Conservation (phyloP, 441 rosid genomes). For the Capsella rubella region DNA sequence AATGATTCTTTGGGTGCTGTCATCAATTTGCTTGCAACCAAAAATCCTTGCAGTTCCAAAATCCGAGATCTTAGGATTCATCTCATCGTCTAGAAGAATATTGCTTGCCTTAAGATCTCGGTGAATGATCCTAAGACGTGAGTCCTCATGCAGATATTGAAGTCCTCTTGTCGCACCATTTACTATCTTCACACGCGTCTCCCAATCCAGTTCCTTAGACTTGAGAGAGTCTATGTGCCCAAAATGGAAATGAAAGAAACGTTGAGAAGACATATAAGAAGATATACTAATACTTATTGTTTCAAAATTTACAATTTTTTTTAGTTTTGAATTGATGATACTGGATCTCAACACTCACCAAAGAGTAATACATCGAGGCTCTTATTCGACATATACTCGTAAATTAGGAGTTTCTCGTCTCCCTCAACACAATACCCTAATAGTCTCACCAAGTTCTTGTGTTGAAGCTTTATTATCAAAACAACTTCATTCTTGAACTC, state of each 20-base stretch:
- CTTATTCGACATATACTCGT: conserved; percentile 7
- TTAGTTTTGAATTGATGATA: not conserved
- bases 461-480: conserved; percentile 62
- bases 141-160: conserved; percentile 54
- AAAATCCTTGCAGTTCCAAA: conserved; percentile 58
- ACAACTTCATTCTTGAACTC: conserved; percentile 64
- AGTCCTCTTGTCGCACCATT: conserved; percentile 56
- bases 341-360: conserved; percentile 4
- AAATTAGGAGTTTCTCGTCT: conserved; percentile 3
- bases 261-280: no score
- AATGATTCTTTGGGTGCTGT: conserved; percentile 42
- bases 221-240: not conserved
- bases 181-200: conserved; percentile 12
- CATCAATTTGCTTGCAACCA: conserved; percentile 42
- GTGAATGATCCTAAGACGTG: conserved; percentile 50
- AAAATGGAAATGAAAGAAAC: not conserved
- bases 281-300: no score
- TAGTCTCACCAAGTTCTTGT: conserved; percentile 61
- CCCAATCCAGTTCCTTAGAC: conserved; percentile 39
- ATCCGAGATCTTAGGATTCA: conserved; percentile 58
- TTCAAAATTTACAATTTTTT: no score
- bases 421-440: conserved; percentile 23
- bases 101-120: conserved; percentile 53
- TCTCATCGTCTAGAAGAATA: conserved; percentile 45
- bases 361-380: conserved; percentile 10